Percentiles rank a stretch among this genome's conserved stretches.
These are phyloP conservation scores for Suillus brevipes DNA, from an alignment of 768 basidiomycete genomes.

Conservation along the genomic window DNA sequence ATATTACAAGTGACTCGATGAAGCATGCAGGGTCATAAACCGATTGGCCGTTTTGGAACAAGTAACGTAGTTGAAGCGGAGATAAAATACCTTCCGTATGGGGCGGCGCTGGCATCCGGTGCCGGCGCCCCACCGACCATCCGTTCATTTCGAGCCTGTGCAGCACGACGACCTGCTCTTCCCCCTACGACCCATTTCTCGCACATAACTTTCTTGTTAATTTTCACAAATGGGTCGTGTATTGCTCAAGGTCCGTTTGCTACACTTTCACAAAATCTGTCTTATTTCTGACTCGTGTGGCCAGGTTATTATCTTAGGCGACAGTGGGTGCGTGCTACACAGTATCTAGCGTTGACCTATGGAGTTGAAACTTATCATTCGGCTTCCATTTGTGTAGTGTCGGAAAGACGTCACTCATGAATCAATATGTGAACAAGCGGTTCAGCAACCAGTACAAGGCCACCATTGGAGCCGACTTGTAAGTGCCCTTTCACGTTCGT, in stretches of 20 bases:
- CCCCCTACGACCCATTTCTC: background rate
- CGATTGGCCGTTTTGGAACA: background rate
- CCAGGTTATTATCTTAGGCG: slow-evolving; percentile 98
- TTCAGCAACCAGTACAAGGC: slow-evolving; percentile 99
- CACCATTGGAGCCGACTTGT: slow-evolving; percentile 97
- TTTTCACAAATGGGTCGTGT: slow-evolving; percentile 69
- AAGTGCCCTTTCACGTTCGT: slow-evolving; percentile 35
- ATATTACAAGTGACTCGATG: slow-evolving; percentile 4
- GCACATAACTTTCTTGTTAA: background rate
- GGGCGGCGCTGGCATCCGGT: slow-evolving; percentile 14
- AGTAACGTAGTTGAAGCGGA: slow-evolving; percentile 23
- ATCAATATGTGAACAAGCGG: slow-evolving; percentile 99
- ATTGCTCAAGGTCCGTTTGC: slow-evolving; percentile 67
- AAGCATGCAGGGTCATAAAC: background rate
- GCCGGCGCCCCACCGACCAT: slow-evolving; percentile 23
- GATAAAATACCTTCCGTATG: slow-evolving; percentile 22
- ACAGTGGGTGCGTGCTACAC: slow-evolving; percentile 75
- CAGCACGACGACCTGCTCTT: slow-evolving; percentile 2
- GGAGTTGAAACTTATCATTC: slow-evolving; percentile 14
- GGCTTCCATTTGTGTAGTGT: slow-evolving; percentile 52
- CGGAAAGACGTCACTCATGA: slow-evolving; percentile 99
- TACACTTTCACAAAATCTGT: background rate
- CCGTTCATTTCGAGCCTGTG: slow-evolving; percentile 13
- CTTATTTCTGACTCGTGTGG: slow-evolving; percentile 14
- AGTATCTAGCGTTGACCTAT: slow-evolving; percentile 2